phyloP scores from a whole-genome alignment of 495 filamentous ascomycete genomes.

The Talaromyces proteolyticus region DNA sequence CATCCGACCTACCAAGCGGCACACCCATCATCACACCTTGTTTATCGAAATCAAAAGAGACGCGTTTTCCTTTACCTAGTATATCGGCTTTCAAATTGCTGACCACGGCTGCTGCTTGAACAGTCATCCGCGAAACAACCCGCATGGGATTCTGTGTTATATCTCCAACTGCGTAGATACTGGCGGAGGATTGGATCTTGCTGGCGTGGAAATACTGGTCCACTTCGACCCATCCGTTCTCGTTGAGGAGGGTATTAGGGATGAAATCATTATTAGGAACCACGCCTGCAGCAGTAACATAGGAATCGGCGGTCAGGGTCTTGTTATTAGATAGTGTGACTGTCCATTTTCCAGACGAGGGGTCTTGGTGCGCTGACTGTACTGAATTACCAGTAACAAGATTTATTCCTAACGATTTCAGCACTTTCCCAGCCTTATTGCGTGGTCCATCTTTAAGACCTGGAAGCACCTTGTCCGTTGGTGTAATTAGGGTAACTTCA shows the following conservation, averaged over 20 bases:
- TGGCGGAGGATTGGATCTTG: constrained; percentile 7
- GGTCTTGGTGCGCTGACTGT: constrained; percentile 9
- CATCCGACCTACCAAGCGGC: constrained; percentile 37
- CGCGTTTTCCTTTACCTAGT: constrained; percentile 11
- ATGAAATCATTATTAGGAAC: constrained; percentile 58
- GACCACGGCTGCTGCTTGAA: constrained; percentile 22
- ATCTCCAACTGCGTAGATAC: constrained; percentile 35
- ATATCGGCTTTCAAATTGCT: constrained; percentile 30
- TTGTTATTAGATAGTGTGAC: constrained; percentile 37
- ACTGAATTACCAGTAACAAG: constrained; percentile 14
- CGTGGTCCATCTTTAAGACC: constrained; percentile 21
- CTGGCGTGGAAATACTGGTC: constrained; percentile 48
- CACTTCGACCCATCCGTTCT: constrained; percentile 46
- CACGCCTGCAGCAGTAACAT: constrained; percentile 57
- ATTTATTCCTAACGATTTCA: constrained; percentile 18
- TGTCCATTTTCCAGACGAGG: constrained; percentile 13
- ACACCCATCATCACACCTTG: constrained; percentile 27
- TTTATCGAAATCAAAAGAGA: constrained; percentile 16
- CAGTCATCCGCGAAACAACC: constrained; percentile 18
- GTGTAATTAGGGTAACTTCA: constrained; percentile 39
- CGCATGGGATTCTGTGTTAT: constrained; percentile 29
- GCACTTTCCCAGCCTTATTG: constrained; percentile 16
- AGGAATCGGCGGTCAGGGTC: constrained; percentile 45
- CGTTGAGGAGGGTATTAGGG: constrained; percentile 39
- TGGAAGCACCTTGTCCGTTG: constrained; percentile 25